Conservation (phyloP, 371 early-diverging fungal genomes). For the Mucor sp. region DNA sequence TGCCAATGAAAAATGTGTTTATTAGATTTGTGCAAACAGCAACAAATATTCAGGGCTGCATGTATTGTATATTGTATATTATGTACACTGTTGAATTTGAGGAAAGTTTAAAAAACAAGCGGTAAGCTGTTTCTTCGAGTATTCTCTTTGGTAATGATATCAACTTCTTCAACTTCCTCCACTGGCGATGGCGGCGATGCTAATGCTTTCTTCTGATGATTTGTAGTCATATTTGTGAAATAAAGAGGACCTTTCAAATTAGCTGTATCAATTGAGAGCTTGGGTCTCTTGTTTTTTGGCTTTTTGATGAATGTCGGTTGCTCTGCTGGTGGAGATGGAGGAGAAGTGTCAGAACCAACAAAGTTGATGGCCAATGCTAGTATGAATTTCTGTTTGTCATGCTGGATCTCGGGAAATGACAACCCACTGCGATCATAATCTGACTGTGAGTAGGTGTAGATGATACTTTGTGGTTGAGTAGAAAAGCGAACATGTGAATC, state of each 20-base stretch:
- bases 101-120: not conserved
- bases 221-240: conserved; percentile 47
- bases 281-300: conserved; percentile 21
- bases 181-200: not conserved
- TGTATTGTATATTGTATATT: not conserved
- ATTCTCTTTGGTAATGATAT: conserved; percentile 22
- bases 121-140: conserved; percentile 31
- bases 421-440: conserved; percentile 51
- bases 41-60: not conserved
- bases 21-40: not conserved
- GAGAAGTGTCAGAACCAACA: not conserved
- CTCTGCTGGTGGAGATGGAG: not conserved
- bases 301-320: conserved; percentile 5
- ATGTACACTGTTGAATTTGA: not conserved
- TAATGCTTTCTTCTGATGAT: conserved; percentile 29
- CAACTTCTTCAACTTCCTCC: conserved; percentile 13
- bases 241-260: conserved; percentile 45
- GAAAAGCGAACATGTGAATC: conserved; percentile 41
- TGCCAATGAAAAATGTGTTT: not conserved
- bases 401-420: conserved; percentile 14
- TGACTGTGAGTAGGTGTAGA: conserved; percentile 43
- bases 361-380: conserved; percentile 20
- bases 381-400: conserved; percentile 15
- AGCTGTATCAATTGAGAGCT: conserved; percentile 43
- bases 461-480: conserved; percentile 32